These are phyloP conservation scores for Penicillium concentricum DNA, from an alignment of 2,329 filamentous ascomycete species.

Conservation along the genomic window DNA sequence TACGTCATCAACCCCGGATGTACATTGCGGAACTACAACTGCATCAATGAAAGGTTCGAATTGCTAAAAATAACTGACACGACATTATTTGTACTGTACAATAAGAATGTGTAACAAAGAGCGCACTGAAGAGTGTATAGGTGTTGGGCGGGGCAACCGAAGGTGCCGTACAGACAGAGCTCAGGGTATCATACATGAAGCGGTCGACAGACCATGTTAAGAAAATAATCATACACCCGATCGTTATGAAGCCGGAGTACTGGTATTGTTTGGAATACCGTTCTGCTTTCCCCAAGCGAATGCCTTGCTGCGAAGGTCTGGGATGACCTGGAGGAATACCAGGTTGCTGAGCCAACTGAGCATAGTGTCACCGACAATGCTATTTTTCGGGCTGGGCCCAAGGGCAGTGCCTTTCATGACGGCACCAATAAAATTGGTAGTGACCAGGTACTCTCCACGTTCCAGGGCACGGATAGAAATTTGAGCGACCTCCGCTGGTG, in stretches of 20 bases:
- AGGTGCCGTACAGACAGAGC: constrained; percentile 12
- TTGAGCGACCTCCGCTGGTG: constrained; percentile 72
- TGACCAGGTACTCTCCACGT: constrained; percentile 74
- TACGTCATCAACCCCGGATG: constrained; percentile 19
- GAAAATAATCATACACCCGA: not conserved
- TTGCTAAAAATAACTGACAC: not conserved
- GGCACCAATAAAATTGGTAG: constrained; percentile 69
- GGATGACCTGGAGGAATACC: constrained; percentile 57
- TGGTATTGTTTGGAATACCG: constrained; percentile 37
- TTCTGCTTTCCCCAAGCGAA: constrained; percentile 59
- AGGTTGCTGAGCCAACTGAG: constrained; percentile 54
- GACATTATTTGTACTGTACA: not conserved
- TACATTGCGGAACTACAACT: not conserved
- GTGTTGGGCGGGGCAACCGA: constrained; percentile 9
- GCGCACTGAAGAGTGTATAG: constrained; percentile 2
- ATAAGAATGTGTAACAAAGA: constrained; percentile 8
- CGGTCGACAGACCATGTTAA: not conserved
- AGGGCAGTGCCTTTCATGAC: constrained; percentile 65
- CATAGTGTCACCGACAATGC: constrained; percentile 54
- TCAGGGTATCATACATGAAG: constrained; percentile 29
- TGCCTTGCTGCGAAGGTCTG: constrained; percentile 58
- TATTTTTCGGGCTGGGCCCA: constrained; percentile 55
- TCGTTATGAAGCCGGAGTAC: constrained; percentile 6
- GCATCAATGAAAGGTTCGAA: not conserved
- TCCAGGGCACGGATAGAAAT: constrained; percentile 72